Conservation (phyloP, 2,329 filamentous ascomycete species). For the Alternaria gaisen region DNA sequence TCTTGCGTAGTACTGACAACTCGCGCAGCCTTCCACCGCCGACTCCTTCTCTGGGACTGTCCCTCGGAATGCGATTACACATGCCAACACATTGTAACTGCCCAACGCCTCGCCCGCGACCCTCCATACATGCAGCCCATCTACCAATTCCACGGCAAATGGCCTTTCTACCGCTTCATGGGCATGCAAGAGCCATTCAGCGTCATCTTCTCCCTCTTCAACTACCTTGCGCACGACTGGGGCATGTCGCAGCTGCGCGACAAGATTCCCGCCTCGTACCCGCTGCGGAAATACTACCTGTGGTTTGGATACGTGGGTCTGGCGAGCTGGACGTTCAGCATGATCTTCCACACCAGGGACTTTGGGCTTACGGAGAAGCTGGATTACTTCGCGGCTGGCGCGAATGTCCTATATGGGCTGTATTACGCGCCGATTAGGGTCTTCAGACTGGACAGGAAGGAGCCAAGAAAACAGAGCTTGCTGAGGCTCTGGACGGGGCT, state of each 20-base stretch:
- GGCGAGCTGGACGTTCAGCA: slow-evolving; percentile 85
- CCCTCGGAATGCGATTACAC: slow-evolving; percentile 95
- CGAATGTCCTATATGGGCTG: slow-evolving; percentile 87
- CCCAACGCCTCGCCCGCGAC: slow-evolving; percentile 70
- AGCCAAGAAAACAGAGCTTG: slow-evolving; percentile 60
- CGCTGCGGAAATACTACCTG: slow-evolving; percentile 82
- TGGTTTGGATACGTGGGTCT: slow-evolving; percentile 82
- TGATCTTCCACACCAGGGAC: slow-evolving; percentile 92
- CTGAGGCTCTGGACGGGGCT: slow-evolving; percentile 78
- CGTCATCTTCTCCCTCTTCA: slow-evolving; percentile 91
- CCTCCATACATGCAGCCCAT: slow-evolving; percentile 72
- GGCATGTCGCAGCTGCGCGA: slow-evolving; percentile 77
- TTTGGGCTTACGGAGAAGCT: slow-evolving; percentile 87
- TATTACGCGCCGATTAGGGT: slow-evolving; percentile 86
- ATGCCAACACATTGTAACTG: slow-evolving; percentile 92
- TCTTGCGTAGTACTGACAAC: neutral
- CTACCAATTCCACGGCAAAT: slow-evolving; percentile 97
- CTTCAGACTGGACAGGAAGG: slow-evolving; percentile 76
- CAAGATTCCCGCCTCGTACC: slow-evolving; percentile 75
- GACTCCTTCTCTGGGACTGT: slow-evolving; percentile 91
- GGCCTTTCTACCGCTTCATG: slow-evolving; percentile 90
- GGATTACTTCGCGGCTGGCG: slow-evolving; percentile 95
- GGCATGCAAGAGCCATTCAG: slow-evolving; percentile 96
- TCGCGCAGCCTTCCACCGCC: slow-evolving; percentile 76
- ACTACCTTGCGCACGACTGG: slow-evolving; percentile 83